phyloP scores from a whole-genome alignment of 495 filamentous ascomycete genomes.

The Darksidea phi region DNA sequence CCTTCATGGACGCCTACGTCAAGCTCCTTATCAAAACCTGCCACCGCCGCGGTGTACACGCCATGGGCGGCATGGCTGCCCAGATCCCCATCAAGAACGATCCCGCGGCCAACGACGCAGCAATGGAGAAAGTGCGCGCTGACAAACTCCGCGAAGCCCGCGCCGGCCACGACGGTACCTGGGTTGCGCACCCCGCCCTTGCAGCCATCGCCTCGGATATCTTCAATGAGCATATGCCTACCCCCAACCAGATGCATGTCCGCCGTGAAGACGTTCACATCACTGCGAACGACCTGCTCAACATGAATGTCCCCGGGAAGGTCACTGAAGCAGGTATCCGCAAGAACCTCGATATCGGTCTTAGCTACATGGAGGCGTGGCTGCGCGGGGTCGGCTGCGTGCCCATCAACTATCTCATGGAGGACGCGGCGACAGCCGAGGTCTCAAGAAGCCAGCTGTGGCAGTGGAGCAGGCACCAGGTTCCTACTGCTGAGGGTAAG shows the following conservation, averaged over 20 bases:
- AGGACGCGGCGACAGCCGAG: slow-evolving; percentile 96
- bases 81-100: slow-evolving; percentile 99
- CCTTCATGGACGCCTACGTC: slow-evolving; percentile 98
- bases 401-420: slow-evolving; percentile 99
- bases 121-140: slow-evolving; percentile 88
- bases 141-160: slow-evolving; percentile 96
- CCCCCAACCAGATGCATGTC: slow-evolving; percentile 91
- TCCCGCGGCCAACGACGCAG: slow-evolving; percentile 81
- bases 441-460: slow-evolving; percentile 89
- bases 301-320: slow-evolving; percentile 95
- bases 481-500: slow-evolving; percentile 84
- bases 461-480: slow-evolving; percentile 91
- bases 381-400: slow-evolving; percentile 92
- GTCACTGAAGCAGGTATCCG: slow-evolving; percentile 95
- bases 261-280: slow-evolving; percentile 89
- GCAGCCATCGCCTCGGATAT: slow-evolving; percentile 85
- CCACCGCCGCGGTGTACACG: slow-evolving; percentile 91
- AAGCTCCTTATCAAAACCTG: slow-evolving; percentile 97
- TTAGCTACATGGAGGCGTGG: slow-evolving; percentile 99
- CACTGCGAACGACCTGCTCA: slow-evolving; percentile 85
- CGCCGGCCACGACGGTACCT: slow-evolving; percentile 93
- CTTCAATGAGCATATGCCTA: slow-evolving; percentile 99
- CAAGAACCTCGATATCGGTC: slow-evolving; percentile 96
- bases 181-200: slow-evolving; percentile 96
- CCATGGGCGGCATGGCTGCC: slow-evolving; percentile 99